Evolutionary conservation across 257 asterid genomes (phyloP), one percentile per base, ranked within the genome.

Genomic region (Echites panduratus): DNA sequence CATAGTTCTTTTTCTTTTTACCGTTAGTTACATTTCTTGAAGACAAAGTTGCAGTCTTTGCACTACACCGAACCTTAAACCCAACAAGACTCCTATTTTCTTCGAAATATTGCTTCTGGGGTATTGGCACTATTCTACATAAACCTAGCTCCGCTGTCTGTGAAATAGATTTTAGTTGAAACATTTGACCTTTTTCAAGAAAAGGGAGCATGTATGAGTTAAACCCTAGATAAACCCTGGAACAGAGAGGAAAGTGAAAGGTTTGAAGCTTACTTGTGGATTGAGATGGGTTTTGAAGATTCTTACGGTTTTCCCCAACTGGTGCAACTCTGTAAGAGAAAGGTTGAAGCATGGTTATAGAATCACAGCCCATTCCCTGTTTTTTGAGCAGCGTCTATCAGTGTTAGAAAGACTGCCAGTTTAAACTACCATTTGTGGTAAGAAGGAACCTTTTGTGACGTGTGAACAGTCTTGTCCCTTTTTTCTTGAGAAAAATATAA

Each of bases 241-340:
- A 80, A 77, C 45, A 61, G 35, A 54, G 69, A 76, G 81, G 72
- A 74, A 82, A 70, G 52, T n/a, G 64, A 78, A 82, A 81, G 73
- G 76, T 56, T 54, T 80, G 93, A 65, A 76, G 82, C 92, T 89
- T 88, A 85, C 89, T 74, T 50, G 85, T 73, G 59, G 86, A 75
- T 22, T 70, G 82, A 68, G 49, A 26, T 45, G 73, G 64, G 19
- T 64, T n/a, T 16, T 24, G 81, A 12, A 68, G 41, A 70, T 72
- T 35, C 26, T 47, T 70, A 41, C 53, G 78, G 65, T 59, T 54
- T 70, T 64, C 75, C 0, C 64, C 75, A 1, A 45, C 78, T 24
- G 71, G 58, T 75, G 72, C 70, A 35, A 71, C 77, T 62, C 74
- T 69, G 82, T 45, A 79, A 77, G 58, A 75, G 73, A 32, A 50